Evolutionary conservation across 1,139 yeast species (phyloP).

Genomic region (Candida gigantensis): DNA sequence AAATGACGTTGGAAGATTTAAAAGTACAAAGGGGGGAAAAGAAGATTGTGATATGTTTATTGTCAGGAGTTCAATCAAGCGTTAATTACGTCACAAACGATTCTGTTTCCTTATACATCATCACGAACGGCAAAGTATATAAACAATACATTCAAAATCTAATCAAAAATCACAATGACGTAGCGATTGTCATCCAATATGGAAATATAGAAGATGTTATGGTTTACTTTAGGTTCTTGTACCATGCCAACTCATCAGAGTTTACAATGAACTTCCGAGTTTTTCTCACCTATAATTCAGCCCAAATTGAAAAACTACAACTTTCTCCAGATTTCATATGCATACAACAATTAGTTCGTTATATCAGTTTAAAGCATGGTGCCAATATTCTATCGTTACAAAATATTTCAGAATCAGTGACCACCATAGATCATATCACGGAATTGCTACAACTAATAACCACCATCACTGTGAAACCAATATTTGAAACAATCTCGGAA

Average conservation of each 20-base stretch:
- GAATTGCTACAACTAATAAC: constrained; percentile 2
- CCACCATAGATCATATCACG: constrained; percentile 14
- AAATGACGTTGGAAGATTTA: constrained; percentile 9
- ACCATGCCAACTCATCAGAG: constrained; percentile 13
- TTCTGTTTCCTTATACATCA: constrained; percentile 22
- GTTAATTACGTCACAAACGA: constrained; percentile 14
- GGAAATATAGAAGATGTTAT: neutral
- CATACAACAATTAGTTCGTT: constrained; percentile 57
- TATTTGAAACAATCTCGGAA: constrained; percentile 8
- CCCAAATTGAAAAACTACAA: constrained; percentile 18
- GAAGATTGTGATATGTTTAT: constrained; percentile 9
- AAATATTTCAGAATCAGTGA: neutral
- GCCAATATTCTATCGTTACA: constrained; percentile 9
- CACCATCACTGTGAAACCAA: constrained; percentile 11
- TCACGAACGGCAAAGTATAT: constrained; percentile 23
- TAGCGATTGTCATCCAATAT: constrained; percentile 2
- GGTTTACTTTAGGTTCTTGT: neutral
- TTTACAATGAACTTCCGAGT: constrained; percentile 19
- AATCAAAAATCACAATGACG: constrained; percentile 10
- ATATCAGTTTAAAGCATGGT: constrained; percentile 47
- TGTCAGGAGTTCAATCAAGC: constrained; percentile 10
- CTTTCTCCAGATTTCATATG: constrained; percentile 23
- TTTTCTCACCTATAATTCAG: constrained; percentile 21
- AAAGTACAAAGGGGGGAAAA: constrained; percentile 1
- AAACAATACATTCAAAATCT: constrained; percentile 20